phyloP scores from a whole-genome alignment of 2,329 filamentous ascomycete genomes.

The Fonsecaea monophora region DNA sequence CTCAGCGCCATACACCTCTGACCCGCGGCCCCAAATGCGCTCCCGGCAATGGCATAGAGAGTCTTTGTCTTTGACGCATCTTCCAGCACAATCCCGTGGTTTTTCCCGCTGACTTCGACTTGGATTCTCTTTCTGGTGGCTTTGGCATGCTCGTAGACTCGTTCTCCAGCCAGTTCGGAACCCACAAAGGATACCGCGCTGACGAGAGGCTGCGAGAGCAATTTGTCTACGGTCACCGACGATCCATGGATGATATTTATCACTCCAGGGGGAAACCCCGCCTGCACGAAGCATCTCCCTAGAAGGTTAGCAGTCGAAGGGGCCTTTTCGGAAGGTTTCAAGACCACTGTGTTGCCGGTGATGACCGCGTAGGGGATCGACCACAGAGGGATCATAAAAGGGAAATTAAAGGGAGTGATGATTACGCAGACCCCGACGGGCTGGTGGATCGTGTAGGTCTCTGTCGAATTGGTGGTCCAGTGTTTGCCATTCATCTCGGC shows the following conservation, averaged over 20 bases:
- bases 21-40: conserved; percentile 24
- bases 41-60: conserved; percentile 34
- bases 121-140: conserved; percentile 68
- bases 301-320: conserved; percentile 62
- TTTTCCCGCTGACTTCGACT: conserved; percentile 67
- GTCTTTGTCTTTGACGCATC: conserved; percentile 50
- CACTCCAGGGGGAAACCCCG: conserved; percentile 65
- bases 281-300: conserved; percentile 57
- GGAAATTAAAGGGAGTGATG: conserved; percentile 75
- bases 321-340: conserved; percentile 73
- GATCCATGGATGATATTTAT: conserved; percentile 61
- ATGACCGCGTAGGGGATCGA: conserved; percentile 72
- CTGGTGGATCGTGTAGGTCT: conserved; percentile 73
- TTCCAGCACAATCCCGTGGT: conserved; percentile 51
- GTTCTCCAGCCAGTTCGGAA: conserved; percentile 63
- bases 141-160: conserved; percentile 64
- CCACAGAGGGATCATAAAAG: conserved; percentile 69
- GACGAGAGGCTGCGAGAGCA: conserved; percentile 62
- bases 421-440: conserved; percentile 71
- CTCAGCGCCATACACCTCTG: conserved; percentile 47
- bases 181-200: conserved; percentile 67
- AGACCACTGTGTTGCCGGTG: conserved; percentile 74
- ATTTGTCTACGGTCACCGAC: conserved; percentile 49
- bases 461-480: conserved; percentile 19
- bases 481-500: conserved; percentile 40